A percentile compares a stretch with the other conserved stretches of the same genome.
phyloP scores from a whole-genome alignment of 257 asterid species.

The Nicotiana undulata region DNA sequence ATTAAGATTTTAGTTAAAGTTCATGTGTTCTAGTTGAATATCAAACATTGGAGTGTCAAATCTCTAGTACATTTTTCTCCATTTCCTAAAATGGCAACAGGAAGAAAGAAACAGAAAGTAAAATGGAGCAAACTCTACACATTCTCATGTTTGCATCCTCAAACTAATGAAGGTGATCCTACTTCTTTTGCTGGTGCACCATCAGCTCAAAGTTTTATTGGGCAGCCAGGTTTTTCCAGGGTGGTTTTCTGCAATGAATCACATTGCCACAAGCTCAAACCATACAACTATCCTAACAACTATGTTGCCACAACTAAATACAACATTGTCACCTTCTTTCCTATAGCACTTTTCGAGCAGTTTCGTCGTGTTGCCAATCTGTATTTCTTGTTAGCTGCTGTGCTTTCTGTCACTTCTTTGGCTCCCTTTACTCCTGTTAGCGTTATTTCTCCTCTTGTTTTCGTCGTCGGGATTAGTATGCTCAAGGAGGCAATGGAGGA shows the following conservation, averaged over 20 bases:
- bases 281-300: slow-evolving; percentile 58
- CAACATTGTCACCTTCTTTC: slow-evolving; percentile 71
- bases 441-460: slow-evolving; percentile 73
- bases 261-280: slow-evolving; percentile 49
- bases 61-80: not conserved
- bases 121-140: slow-evolving; percentile 77
- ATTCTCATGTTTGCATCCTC: slow-evolving; percentile 59
- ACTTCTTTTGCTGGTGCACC: slow-evolving; percentile 7
- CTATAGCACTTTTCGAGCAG: slow-evolving; percentile 88
- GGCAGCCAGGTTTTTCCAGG: slow-evolving; percentile 56
- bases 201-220: slow-evolving; percentile 40
- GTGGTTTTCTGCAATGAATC: slow-evolving; percentile 78
- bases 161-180: slow-evolving; percentile 30
- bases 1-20: not conserved
- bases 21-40: not conserved
- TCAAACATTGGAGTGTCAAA: not conserved
- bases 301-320: slow-evolving; percentile 87
- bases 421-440: slow-evolving; percentile 69
- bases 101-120: slow-evolving; percentile 67
- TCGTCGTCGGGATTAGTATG: slow-evolving; percentile 96
- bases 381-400: slow-evolving; percentile 86
- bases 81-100: slow-evolving; percentile 46
- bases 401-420: slow-evolving; percentile 65
- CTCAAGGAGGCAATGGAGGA: slow-evolving; percentile 93
- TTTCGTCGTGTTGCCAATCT: slow-evolving; percentile 90